Base-by-base conservation (phyloP, 805 yeast genomes). In the Yarrowia sp. region DNA sequence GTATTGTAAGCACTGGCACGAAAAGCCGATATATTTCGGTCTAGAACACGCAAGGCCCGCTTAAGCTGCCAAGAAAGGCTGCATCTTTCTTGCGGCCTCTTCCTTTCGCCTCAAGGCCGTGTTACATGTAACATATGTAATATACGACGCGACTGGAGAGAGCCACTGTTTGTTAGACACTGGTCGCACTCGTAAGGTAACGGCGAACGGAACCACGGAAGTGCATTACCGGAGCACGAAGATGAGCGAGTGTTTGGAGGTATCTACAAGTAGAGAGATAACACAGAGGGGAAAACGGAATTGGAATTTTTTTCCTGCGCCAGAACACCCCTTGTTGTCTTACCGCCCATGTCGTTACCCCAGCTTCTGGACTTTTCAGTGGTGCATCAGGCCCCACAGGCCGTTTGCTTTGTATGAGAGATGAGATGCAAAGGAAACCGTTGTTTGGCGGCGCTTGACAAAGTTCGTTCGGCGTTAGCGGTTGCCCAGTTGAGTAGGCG, bases 111-210 rank as follows among this genome's bases (percentile, higher is more conserved):
- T 52, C 30, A 24, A 24, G 30, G 58, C 38, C 20, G 14, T 19
- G 58, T 52, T 52, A 36, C 40, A 52, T 52, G 56, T 52, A 52
- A 52, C 56, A 52, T 52, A 52, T 52, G 56, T 52, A 44, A 46
- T 24, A 34, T 36, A 34, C 42, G 56, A 49, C 34, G 40, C 40
- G 40, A 50, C 42, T 42, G 36, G 17, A 8, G 17, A 36, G 42
- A 50, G 55, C 30, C 30, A 24, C 5, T 24, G 30, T 24, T 24
- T 5, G 5, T 24, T n/a, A 33, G 42, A n/a, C 14, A 14, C n/a
- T 13, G 42, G 15, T 19, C n/a, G 30, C n/a, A 44, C 46, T 43
- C 3, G 46, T 19, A 17, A 43, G 46, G 46, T 46, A 49, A 24
- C 30, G 30, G 30, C 30, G 30, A n/a, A 49, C 53, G 53, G 53